Conservation (phyloP, 352 stramenopile genomes). For the Pythium graminicola region DNA sequence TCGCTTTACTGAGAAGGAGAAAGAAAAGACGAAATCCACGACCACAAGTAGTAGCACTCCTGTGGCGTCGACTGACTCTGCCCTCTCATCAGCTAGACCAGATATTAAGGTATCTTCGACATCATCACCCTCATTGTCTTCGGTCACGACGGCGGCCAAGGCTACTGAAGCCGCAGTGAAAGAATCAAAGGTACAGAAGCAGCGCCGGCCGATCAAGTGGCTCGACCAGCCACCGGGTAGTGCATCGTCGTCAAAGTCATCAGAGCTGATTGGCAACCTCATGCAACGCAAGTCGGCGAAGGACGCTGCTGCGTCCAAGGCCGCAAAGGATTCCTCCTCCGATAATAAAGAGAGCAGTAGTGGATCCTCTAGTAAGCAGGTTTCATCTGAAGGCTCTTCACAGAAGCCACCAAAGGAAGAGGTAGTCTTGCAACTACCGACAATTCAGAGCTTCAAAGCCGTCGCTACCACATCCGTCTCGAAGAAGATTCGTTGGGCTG, state of each 20-base stretch:
- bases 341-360: constrained; percentile 25
- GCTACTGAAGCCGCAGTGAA: constrained; percentile 18
- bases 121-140: neutral
- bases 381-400: constrained; percentile 8
- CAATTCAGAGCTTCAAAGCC: constrained; percentile 79
- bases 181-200: constrained; percentile 48
- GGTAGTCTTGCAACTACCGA: constrained; percentile 50
- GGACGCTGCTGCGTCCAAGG: constrained; percentile 41
- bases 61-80: constrained; percentile 3
- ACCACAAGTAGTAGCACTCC: constrained; percentile 2
- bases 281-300: constrained; percentile 81
- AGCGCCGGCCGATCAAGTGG: constrained; percentile 64
- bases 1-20: constrained; percentile 84
- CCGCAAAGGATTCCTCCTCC: constrained; percentile 30
- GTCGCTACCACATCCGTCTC: constrained; percentile 28
- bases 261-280: constrained; percentile 73
- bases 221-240: constrained; percentile 49
- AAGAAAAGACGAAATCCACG: constrained; percentile 26
- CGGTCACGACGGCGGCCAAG: neutral
- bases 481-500: constrained; percentile 77
- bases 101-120: neutral
- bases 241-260: constrained; percentile 52
- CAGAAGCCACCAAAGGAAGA: constrained; percentile 31
- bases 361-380: constrained; percentile 24
- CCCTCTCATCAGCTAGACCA: neutral